A percentile compares a stretch with the other conserved stretches of the same genome.
Evolutionary conservation across 139 green algal species (phyloP).

Genomic region (Edaphochlamys debaryana): DNA sequence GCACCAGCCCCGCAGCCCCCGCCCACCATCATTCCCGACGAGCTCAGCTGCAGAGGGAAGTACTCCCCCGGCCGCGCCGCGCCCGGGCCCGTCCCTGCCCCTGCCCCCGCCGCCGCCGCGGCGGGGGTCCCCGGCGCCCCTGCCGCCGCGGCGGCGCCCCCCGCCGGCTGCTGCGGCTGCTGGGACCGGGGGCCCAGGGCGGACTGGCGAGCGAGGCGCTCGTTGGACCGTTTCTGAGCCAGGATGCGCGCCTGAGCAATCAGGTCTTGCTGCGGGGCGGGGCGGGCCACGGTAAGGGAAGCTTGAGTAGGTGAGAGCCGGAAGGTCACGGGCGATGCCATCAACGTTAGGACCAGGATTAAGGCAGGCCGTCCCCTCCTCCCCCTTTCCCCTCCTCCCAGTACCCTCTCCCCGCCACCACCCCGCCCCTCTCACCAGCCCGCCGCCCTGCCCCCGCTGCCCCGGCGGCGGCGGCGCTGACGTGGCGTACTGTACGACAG

Average conservation of each 20-base stretch:
- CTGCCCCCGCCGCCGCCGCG: background rate
- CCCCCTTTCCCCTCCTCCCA: too few species aligned
- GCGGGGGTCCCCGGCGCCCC: too few species aligned
- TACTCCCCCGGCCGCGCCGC: background rate
- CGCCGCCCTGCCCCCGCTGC: background rate
- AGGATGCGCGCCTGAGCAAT: conserved; percentile 28
- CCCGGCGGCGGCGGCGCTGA: conserved; percentile 38
- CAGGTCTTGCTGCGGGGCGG: conserved; percentile 28
- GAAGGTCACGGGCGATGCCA: too few species aligned
- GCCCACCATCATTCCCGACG: conserved; percentile 59
- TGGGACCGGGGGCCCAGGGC: background rate
- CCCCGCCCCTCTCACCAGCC: conserved; percentile 20
- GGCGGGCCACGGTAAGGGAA: too few species aligned
- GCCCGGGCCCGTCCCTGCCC: too few species aligned
- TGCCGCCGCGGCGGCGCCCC: background rate
- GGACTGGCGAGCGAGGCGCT: too few species aligned
- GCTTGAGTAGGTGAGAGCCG: too few species aligned
- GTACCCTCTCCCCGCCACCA: too few species aligned
- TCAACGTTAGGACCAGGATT: too few species aligned
- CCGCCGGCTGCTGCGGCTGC: background rate
- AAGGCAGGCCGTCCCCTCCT: too few species aligned
- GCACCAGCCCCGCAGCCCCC: too few species aligned
- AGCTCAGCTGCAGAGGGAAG: conserved; percentile 58
- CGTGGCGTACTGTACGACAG: conserved; percentile 62
- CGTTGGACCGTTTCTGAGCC: background rate